These are phyloP conservation scores for Fonsecaea multimorphosa DNA, from an alignment of 2,329 filamentous ascomycete genomes.

Conservation along the genomic window DNA sequence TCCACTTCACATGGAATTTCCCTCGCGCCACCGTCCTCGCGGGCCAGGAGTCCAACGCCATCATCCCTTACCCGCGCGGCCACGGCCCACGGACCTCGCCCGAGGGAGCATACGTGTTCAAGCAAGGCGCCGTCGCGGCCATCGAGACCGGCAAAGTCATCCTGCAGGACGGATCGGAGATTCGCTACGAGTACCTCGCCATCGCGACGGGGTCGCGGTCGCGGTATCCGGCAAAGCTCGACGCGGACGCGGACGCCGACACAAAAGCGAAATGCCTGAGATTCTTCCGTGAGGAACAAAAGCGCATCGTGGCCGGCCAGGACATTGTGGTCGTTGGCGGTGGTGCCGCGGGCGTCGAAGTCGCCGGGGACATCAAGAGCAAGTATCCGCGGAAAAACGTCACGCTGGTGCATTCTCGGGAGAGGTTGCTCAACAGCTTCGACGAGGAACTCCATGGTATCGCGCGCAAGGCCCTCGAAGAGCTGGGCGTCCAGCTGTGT, in stretches of 20 bases:
- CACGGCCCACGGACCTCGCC: conserved; percentile 47
- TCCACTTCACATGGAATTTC: conserved; percentile 66
- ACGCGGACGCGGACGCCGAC: conserved; percentile 1
- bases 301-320: conserved; percentile 52
- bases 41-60: conserved; percentile 64
- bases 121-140: conserved; percentile 51
- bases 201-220: conserved; percentile 61
- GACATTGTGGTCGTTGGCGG: conserved; percentile 56
- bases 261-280: conserved; percentile 25
- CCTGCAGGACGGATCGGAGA: conserved; percentile 52
- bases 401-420: conserved; percentile 56
- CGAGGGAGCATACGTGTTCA: conserved; percentile 47
- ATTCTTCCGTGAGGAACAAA: conserved; percentile 34
- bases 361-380: conserved; percentile 58
- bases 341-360: conserved; percentile 59
- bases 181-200: conserved; percentile 63
- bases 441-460: conserved; percentile 32
- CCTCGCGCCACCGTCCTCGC: conserved; percentile 64
- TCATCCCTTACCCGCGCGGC: conserved; percentile 64
- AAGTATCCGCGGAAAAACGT: conserved; percentile 56
- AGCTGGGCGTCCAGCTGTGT: conserved; percentile 37
- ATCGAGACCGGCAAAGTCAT: conserved; percentile 50
- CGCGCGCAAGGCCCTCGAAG: conserved; percentile 28
- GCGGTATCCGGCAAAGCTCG: conserved; percentile 12
- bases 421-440: conserved; percentile 39